These are phyloP conservation scores for Colletotrichum sp. DNA, from an alignment of 2,329 filamentous ascomycete genomes.

Conservation along the genomic window DNA sequence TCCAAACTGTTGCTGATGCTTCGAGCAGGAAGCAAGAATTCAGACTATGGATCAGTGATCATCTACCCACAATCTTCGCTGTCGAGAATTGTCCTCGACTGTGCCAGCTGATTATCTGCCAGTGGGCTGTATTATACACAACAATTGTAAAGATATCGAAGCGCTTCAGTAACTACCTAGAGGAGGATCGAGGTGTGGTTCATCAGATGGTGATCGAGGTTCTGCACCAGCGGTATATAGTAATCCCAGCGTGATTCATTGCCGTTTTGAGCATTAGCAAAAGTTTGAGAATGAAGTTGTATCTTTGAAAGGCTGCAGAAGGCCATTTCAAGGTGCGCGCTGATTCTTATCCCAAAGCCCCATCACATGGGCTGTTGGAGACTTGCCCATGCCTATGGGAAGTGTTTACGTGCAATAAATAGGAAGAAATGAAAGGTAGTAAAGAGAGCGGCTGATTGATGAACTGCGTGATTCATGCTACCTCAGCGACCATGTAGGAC, in stretches of 20 bases:
- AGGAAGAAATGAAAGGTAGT: neutral
- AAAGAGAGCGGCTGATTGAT: neutral
- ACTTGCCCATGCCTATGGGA: rapidly evolving
- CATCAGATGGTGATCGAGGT: neutral
- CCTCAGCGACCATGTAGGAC: rapidly evolving
- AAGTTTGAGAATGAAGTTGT: too few relatives aligned
- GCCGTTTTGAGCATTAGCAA: too few relatives aligned
- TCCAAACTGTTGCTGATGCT: too few relatives aligned
- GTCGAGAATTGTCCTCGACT: too few relatives aligned
- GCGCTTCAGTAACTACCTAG: neutral
- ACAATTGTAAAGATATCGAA: rapidly evolving
- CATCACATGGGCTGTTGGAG: neutral
- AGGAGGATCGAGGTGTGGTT: neutral
- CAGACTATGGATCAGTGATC: too few relatives aligned
- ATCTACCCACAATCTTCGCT: too few relatives aligned
- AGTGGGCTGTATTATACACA: neutral
- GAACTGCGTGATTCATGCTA: neutral
- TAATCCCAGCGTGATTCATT: neutral
- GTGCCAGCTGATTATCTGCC: too few relatives aligned
- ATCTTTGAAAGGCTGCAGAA: too few relatives aligned
- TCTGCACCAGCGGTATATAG: neutral
- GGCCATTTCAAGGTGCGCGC: too few relatives aligned
- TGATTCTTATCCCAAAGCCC: neutral
- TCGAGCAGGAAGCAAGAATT: too few relatives aligned
- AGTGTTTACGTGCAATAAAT: neutral